Base-by-base conservation (phyloP, 2,329 filamentous ascomycete species). In the Pseudovirgaria hyperparasitica region DNA sequence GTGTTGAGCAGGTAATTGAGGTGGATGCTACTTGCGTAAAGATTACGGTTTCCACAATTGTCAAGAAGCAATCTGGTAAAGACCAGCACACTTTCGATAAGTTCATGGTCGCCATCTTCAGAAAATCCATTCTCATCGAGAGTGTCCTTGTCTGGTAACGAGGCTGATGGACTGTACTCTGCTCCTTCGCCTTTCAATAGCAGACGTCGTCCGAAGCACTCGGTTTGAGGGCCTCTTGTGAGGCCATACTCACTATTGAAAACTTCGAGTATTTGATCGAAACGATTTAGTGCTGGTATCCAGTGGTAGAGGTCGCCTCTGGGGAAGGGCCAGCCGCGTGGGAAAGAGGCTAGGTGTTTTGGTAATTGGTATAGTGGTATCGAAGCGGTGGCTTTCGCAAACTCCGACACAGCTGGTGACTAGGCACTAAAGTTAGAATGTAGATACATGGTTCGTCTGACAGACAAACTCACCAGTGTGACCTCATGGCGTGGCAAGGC, bases 291-390 rank as follows among this genome's bases (percentile, higher is more conserved):
- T 14, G 93, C 69, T 16, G 82, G 77, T 40, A 98, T 94, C 92
- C 92, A 98, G 63, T 98, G 87, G 52, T 96, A 96, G 16, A 96
- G 64, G 52, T 98, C 90, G 34, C 90, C 92, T 52, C 87, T 74
- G 20, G 87, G 87, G 47, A 96, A 92, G 2, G 86, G 85, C 90
- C 90, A 98, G 67, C 77, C 67, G 38, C 76, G 76, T 32, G 87
- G 85, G 50, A 96, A 96, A 30, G 69, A 71, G 42, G 68, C 66
- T 38, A 98, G 77, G 40, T 79, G 72, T 42, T 71, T 62, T 40
- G 84, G 82, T 39, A 98, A 67, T 50, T 81, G 71, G 44, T 78
- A 75, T 44, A 94, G 61, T 25, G 84, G 71, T 38, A 70, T 65
- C 31, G 68, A 67, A 39, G 73, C 74, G 26, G 80, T 75, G 40